phyloP scores from a whole-genome alignment of 2,329 filamentous ascomycete genomes.

The Raffaelea arxii region DNA sequence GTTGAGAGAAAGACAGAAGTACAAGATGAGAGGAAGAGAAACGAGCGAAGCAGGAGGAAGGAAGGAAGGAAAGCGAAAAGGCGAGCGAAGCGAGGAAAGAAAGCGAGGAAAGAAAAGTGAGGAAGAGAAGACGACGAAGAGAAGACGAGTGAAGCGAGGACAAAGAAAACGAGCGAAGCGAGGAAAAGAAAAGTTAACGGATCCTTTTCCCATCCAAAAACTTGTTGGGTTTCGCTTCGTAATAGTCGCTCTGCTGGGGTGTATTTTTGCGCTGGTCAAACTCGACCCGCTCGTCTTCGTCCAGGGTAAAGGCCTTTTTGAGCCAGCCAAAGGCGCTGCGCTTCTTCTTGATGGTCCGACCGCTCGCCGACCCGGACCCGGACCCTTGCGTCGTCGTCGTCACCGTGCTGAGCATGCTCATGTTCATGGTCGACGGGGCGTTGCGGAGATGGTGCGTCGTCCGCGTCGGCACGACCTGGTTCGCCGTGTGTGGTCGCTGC shows the following conservation, averaged over 20 bases:
- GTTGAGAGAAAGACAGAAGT: no score
- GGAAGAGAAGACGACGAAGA: no score
- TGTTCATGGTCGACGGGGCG: slow-evolving; percentile 43
- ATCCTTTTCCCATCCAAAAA: slow-evolving; percentile 48
- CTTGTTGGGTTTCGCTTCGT: slow-evolving; percentile 38
- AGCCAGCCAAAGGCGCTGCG: slow-evolving; percentile 59
- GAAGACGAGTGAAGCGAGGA: background rate
- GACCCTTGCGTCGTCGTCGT: slow-evolving; percentile 36
- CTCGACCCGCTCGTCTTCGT: slow-evolving; percentile 51
- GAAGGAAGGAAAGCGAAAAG: no score
- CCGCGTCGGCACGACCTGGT: slow-evolving; percentile 22
- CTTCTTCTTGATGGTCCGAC: slow-evolving; percentile 50
- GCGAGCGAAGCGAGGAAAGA: no score
- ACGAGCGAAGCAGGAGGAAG: no score
- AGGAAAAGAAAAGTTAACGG: slow-evolving; percentile 6
- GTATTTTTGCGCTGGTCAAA: slow-evolving; percentile 47
- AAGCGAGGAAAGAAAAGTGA: no score
- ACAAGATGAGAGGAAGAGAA: no score
- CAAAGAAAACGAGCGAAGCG: no score
- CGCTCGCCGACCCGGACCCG: slow-evolving; percentile 19
- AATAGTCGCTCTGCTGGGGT: slow-evolving; percentile 36
- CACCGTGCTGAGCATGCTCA: slow-evolving; percentile 48
- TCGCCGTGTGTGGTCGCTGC: slow-evolving; percentile 46
- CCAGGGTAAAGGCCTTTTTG: slow-evolving; percentile 57
- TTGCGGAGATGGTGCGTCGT: slow-evolving; percentile 34